Evolutionary conservation across 176 grass and related monocot genomes (phyloP).

Genomic region (Hyparrhenia diplandra): DNA sequence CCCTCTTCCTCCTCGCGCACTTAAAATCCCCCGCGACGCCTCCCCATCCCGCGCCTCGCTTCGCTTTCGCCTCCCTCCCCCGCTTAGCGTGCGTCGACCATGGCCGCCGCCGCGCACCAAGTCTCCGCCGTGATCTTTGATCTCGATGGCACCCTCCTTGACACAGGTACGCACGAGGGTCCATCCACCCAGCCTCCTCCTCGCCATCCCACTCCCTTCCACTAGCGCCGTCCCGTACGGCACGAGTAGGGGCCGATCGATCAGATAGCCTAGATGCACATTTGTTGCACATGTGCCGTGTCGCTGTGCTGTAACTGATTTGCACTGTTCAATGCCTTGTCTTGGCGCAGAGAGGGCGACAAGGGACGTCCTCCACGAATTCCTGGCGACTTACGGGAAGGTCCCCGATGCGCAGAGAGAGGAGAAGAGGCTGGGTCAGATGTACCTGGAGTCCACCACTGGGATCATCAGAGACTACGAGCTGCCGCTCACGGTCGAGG

Average conservation of each 20-base stretch:
- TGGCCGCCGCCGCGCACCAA: constrained; percentile 47
- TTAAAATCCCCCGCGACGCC: constrained; percentile 28
- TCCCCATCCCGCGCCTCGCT: not conserved
- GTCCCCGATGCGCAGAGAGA: constrained; percentile 55
- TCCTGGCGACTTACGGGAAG: constrained; percentile 65
- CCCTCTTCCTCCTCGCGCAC: not conserved
- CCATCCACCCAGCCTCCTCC: not conserved
- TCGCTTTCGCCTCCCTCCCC: not conserved
- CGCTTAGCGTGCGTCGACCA: constrained; percentile 25
- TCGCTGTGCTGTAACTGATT: not conserved
- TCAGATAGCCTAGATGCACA: not conserved
- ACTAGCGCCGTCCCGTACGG: too few relatives aligned
- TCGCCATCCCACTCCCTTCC: not conserved
- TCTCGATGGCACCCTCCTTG: constrained; percentile 80
- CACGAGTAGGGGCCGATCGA: too few relatives aligned
- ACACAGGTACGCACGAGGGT: constrained; percentile 37
- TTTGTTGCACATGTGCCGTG: not conserved
- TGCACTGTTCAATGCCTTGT: not conserved
- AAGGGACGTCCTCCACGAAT: constrained; percentile 52
- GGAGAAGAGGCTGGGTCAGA: constrained; percentile 66
- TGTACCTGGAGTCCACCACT: constrained; percentile 59
- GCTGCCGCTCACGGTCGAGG: constrained; percentile 55
- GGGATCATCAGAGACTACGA: constrained; percentile 75
- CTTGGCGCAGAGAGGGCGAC: constrained; percentile 64
- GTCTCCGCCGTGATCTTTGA: constrained; percentile 73